These are phyloP conservation scores for Ophiostoma piceae DNA, from an alignment of 2,329 filamentous ascomycete genomes.

Conservation along the genomic window DNA sequence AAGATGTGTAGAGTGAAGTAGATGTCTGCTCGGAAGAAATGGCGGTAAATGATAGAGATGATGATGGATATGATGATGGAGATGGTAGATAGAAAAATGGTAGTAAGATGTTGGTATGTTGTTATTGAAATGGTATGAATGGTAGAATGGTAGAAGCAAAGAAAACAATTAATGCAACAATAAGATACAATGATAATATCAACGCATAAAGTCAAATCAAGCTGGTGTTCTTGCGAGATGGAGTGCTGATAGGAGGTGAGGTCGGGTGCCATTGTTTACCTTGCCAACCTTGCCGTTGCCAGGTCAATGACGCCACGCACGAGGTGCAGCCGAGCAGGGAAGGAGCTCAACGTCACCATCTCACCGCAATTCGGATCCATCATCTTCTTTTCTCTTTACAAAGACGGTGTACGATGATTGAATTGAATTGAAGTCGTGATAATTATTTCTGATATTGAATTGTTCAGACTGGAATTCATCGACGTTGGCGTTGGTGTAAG, in stretches of 20 bases:
- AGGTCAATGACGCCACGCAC: slow-evolving; percentile 22
- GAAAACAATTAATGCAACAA: background rate
- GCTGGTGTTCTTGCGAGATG: too few species aligned
- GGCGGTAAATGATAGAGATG: background rate
- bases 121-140: background rate
- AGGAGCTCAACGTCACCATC: background rate
- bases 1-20: background rate
- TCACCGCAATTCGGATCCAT: slow-evolving; percentile 4
- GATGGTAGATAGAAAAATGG: too few species aligned
- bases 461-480: slow-evolving; percentile 15
- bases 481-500: slow-evolving; percentile 11
- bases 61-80: background rate
- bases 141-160: background rate
- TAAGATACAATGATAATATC: background rate
- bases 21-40: background rate
- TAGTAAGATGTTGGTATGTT: background rate
- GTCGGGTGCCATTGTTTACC: slow-evolving; percentile 24
- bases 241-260: too few species aligned
- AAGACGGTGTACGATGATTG: too few species aligned
- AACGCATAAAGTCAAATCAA: background rate
- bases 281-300: slow-evolving; percentile 24
- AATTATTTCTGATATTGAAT: background rate
- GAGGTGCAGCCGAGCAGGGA: background rate
- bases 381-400: background rate
- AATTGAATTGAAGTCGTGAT: background rate